Conservation (phyloP, 2,329 filamentous ascomycete species). For the Trichoderma breve region DNA sequence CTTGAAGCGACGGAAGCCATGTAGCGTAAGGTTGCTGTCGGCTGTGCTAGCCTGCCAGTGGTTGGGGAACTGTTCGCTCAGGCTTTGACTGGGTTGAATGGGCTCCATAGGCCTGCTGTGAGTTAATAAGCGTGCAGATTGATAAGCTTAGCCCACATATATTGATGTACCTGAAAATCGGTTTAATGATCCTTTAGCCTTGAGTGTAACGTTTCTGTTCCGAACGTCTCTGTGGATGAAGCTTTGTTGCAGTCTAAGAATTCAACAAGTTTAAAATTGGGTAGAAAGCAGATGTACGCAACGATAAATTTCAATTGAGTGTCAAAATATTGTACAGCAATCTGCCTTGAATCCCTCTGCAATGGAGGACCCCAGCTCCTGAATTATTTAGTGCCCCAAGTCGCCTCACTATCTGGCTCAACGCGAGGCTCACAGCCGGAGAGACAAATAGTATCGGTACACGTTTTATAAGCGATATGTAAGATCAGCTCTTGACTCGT, state of each 20-base stretch:
- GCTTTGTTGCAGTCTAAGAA: background rate
- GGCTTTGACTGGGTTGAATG: background rate
- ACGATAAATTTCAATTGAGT: background rate
- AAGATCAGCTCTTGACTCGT: background rate
- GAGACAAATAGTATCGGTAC: background rate
- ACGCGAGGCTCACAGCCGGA: background rate
- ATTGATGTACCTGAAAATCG: fast-evolving
- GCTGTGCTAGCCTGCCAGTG: background rate
- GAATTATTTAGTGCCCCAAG: background rate
- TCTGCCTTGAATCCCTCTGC: background rate
- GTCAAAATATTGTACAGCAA: background rate
- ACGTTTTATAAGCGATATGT: background rate
- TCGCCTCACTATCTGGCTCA: background rate
- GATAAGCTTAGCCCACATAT: fast-evolving
- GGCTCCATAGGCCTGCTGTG: background rate
- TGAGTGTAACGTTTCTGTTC: no score
- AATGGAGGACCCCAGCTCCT: background rate
- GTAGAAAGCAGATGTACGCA: background rate
- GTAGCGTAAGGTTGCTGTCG: background rate
- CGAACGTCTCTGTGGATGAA: background rate
- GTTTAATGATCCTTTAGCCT: no score
- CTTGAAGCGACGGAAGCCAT: background rate
- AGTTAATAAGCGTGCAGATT: background rate
- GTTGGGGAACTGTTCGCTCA: background rate
- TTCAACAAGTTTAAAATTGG: background rate